Percentiles rank a stretch among this genome's conserved stretches.
These are phyloP conservation scores for Aspergillus cejpii DNA, from an alignment of 2,329 filamentous ascomycete genomes.

Conservation along the genomic window DNA sequence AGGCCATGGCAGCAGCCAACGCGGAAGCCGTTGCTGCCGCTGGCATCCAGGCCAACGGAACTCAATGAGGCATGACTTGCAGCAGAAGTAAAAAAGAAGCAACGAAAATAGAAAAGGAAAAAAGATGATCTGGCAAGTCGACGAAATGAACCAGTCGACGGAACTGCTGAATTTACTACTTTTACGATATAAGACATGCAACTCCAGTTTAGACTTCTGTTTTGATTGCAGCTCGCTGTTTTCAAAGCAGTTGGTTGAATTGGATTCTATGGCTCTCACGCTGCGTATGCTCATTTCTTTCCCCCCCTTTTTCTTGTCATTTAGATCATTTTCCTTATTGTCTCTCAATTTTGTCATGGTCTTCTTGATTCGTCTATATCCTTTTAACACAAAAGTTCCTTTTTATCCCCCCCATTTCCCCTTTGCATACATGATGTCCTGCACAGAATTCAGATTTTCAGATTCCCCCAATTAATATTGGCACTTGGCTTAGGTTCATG, in stretches of 20 bases:
- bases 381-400: slow-evolving; percentile 1
- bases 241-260: slow-evolving; percentile 14
- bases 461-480: slow-evolving; percentile 24
- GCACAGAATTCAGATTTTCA: slow-evolving; percentile 25
- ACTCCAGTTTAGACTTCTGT: slow-evolving; percentile 13
- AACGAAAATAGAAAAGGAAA: slow-evolving; percentile 12
- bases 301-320: slow-evolving; percentile 1
- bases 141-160: slow-evolving; percentile 18
- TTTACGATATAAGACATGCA: slow-evolving; percentile 15
- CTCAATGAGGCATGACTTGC: slow-evolving; percentile 18
- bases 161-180: slow-evolving; percentile 8
- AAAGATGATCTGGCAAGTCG: slow-evolving; percentile 10
- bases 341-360: slow-evolving; percentile 1
- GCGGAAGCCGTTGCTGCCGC: slow-evolving; percentile 34
- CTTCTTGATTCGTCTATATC: background rate
- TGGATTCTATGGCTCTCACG: slow-evolving; percentile 14
- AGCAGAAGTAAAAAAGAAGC: slow-evolving; percentile 6
- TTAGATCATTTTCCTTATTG: slow-evolving; percentile 10
- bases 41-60: slow-evolving; percentile 31
- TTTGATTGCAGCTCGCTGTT: slow-evolving; percentile 3
- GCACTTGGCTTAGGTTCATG: slow-evolving; percentile 1
- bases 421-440: slow-evolving; percentile 6
- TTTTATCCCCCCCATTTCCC: background rate
- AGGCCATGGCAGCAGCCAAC: slow-evolving; percentile 41
- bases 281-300: slow-evolving; percentile 26